Evolutionary conservation across 768 basidiomycete genomes (phyloP), one percentile per base, ranked within the genome.

Genomic region (Candolleomyces aberdarensis): DNA sequence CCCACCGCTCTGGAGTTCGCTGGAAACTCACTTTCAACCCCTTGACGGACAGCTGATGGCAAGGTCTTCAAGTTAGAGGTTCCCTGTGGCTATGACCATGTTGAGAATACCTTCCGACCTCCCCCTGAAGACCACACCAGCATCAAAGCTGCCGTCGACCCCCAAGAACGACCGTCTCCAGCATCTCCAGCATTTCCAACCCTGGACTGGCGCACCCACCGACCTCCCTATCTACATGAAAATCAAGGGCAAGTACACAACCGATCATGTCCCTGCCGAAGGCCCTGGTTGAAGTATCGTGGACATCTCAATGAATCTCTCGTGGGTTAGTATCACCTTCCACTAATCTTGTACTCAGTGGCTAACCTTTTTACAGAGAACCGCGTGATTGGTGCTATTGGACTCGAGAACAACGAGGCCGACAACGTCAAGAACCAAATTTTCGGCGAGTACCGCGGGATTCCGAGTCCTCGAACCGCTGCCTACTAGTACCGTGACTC

Each of bases 231-330:
- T 99, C 63, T 81, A 98, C 71, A 99, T 99, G 84, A 99, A 99
- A 85, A 97, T 94, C 66, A 83, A 87, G 80, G 96, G 96, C 84
- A 99, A 99, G 83, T 99, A 97, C 91, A 99, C 94, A 46, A 95
- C 94, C 65, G 94, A 96, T 74, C 94, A 96, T 76, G 95, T 96
- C 75, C 91, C 89, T 62, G 96, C 96, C 71, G 96, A 96, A 81
- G 96, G 96, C 62, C 96, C 96, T 98, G 96, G 96, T 86, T 98
- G 80, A 98, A 98, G 80, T 98, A 96, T 83, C 94, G 96, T 81
- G 96, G 96, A 64, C 96, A 98, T 77, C 88, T 97, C 70, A 26
- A 26, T 26, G 26, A 26, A 26, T 26, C 26, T 26, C 26, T 26
- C 26, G 26, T 26, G 26, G 26, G 26, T 26, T 26, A 26, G 1